These are phyloP conservation scores for Calonectria ilicicola DNA, from an alignment of 2,329 filamentous ascomycete species.

Conservation along the genomic window DNA sequence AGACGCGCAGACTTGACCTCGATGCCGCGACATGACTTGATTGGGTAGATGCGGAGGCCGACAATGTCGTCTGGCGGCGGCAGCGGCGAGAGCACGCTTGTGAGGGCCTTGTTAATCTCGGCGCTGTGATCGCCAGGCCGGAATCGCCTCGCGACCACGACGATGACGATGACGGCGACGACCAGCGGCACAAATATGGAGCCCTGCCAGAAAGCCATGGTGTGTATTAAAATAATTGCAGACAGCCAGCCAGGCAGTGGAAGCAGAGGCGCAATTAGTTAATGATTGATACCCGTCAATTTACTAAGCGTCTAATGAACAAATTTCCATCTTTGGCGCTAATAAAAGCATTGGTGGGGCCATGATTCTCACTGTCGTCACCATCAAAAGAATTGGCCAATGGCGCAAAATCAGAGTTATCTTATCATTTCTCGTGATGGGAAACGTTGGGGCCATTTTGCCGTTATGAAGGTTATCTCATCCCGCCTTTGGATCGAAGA, in stretches of 20 bases:
- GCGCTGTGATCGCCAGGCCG: background rate
- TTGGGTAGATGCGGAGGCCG: conserved; percentile 68
- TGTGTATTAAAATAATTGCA: background rate
- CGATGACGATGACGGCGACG: background rate
- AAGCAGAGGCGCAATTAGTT: background rate
- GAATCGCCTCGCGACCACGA: background rate
- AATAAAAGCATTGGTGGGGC: background rate
- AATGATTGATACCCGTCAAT: background rate
- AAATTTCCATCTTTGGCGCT: background rate
- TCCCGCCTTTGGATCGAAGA: background rate
- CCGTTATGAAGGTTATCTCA: background rate
- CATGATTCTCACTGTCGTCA: background rate
- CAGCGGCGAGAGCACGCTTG: background rate
- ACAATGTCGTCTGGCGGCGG: conserved; percentile 39
- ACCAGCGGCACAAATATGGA: background rate
- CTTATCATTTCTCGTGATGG: background rate
- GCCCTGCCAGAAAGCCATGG: background rate
- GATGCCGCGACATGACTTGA: conserved; percentile 75
- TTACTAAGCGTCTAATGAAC: background rate
- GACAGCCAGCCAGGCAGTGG: no score
- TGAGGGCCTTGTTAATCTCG: conserved; percentile 2
- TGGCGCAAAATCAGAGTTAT: background rate
- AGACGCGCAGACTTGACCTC: conserved; percentile 63
- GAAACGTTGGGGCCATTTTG: background rate
- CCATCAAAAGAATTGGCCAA: background rate